These are phyloP conservation scores for Cladophialophora bantiana DNA, from an alignment of 2,329 filamentous ascomycete genomes.

Conservation along the genomic window DNA sequence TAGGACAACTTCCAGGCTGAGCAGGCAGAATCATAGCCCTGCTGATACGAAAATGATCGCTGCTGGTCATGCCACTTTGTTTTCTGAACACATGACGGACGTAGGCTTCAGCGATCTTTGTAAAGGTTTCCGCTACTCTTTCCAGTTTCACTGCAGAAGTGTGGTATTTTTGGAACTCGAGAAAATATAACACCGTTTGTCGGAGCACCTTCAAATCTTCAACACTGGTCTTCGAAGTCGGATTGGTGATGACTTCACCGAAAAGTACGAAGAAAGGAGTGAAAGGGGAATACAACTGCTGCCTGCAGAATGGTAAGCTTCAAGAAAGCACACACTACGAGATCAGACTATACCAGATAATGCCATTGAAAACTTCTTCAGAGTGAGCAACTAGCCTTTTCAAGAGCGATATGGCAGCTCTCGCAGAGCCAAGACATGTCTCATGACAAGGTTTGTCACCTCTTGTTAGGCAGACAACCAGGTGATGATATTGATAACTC, in stretches of 20 bases:
- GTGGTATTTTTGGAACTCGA: constrained; percentile 21
- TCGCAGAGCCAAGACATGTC: constrained; percentile 13
- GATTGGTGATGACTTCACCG: constrained; percentile 17
- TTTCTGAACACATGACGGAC: constrained; percentile 16
- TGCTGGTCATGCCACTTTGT: neutral
- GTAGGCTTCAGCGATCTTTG: constrained; percentile 20
- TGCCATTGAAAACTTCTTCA: constrained; percentile 20
- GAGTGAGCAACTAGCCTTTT: constrained; percentile 20
- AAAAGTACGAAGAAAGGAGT: constrained; percentile 23
- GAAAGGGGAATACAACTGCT: constrained; percentile 19
- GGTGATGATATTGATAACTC: constrained; percentile 16
- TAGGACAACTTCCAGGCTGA: neutral
- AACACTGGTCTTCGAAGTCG: neutral
- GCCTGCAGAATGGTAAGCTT: constrained; percentile 7
- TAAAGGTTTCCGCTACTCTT: constrained; percentile 19
- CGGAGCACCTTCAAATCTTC: constrained; percentile 17
- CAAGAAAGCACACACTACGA: too few relatives aligned
- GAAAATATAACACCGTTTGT: constrained; percentile 20
- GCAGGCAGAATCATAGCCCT: neutral
- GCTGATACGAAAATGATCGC: neutral
- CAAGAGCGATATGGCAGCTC: constrained; percentile 6
- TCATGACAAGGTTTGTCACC: constrained; percentile 11
- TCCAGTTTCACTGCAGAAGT: constrained; percentile 17
- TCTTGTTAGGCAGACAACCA: constrained; percentile 12
- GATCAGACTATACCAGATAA: constrained; percentile 5